phyloP scores from a whole-genome alignment of 768 basidiomycete genomes.

The Roridomyces roridus region DNA sequence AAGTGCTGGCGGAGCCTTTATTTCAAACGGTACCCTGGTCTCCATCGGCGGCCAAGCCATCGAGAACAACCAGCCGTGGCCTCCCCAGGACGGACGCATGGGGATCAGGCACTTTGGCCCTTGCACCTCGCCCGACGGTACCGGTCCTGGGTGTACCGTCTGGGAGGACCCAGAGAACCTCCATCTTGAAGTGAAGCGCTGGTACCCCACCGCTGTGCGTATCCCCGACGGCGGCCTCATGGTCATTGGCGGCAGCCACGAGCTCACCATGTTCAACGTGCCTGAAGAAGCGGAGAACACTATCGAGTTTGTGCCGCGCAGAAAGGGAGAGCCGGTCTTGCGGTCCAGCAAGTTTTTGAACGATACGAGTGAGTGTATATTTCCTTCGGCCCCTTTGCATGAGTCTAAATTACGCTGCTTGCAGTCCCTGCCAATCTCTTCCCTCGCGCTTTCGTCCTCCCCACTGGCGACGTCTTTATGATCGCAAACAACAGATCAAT shows the following conservation, averaged over 20 bases:
- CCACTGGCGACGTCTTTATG: conserved; percentile 55
- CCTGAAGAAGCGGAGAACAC: neutral
- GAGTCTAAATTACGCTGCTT: conserved; percentile 1
- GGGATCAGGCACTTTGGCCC: conserved; percentile 24
- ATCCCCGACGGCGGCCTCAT: conserved; percentile 17
- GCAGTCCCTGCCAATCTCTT: neutral
- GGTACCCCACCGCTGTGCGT: conserved; percentile 22
- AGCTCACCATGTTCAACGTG: conserved; percentile 7
- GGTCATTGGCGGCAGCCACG: conserved; percentile 43
- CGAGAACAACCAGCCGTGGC: neutral
- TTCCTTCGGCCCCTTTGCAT: conserved; percentile 15
- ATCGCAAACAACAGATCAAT: conserved; percentile 59
- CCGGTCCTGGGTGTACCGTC: conserved; percentile 19
- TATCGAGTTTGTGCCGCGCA: conserved; percentile 19
- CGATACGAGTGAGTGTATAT: no score
- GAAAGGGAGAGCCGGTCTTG: neutral
- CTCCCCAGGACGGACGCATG: neutral
- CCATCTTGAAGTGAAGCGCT: conserved; percentile 14
- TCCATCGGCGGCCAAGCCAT: neutral
- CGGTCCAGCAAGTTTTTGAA: conserved; percentile 8
- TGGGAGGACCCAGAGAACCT: conserved; percentile 19
- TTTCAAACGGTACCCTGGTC: no score
- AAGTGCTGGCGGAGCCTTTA: no score
- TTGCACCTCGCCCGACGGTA: no score
- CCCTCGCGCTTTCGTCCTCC: conserved; percentile 54